These are phyloP conservation scores for Mimosa bimucronata DNA, from an alignment of 306 rosid species.

Conservation along the genomic window DNA sequence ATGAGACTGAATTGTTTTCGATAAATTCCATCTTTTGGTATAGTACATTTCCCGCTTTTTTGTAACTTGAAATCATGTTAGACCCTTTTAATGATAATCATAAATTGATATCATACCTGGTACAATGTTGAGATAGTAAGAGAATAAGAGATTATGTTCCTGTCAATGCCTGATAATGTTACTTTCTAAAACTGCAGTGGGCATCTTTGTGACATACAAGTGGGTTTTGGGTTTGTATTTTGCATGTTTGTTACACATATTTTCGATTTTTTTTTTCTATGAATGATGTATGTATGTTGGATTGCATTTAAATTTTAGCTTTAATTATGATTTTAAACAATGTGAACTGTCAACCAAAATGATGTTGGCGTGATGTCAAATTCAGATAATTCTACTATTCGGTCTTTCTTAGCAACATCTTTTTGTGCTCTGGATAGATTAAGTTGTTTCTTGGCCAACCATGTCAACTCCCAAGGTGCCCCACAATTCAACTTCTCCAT, in stretches of 20 bases:
- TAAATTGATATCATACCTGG: background rate
- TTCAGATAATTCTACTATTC: background rate
- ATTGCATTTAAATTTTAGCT: constrained; percentile 17
- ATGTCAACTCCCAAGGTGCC: constrained; percentile 27
- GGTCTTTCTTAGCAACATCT: constrained; percentile 11
- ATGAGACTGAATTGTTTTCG: too few species aligned
- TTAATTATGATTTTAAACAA: background rate
- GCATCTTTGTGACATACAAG: background rate
- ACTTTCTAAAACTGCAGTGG: background rate
- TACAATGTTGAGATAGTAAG: background rate
- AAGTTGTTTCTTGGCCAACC: constrained; percentile 42
- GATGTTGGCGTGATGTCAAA: background rate
- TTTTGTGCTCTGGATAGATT: constrained; percentile 36
- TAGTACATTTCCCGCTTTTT: background rate
- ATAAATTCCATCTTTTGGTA: too few species aligned
- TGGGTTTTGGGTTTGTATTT: background rate
- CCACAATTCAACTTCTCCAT: constrained; percentile 26
- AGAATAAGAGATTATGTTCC: background rate
- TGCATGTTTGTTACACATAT: background rate
- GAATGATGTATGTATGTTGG: background rate
- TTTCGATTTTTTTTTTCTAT: background rate
- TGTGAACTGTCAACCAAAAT: background rate
- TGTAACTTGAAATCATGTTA: background rate
- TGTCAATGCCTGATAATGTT: constrained; percentile 2
- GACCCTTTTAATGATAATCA: background rate